Evolutionary conservation across 345 rosid genomes (phyloP).

Genomic region (Rhodomyrtus tomentosa): DNA sequence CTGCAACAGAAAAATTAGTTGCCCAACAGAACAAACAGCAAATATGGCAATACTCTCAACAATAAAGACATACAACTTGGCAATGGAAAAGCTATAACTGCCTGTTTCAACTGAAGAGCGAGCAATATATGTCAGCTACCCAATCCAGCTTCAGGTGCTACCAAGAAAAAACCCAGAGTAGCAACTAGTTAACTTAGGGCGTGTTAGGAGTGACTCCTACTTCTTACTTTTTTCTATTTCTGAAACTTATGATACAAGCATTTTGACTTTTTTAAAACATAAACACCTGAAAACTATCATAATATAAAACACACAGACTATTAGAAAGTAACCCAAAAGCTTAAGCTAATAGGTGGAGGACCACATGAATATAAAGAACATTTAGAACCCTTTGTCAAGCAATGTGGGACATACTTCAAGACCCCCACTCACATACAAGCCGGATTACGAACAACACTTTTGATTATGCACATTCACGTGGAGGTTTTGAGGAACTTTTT

Average conservation of each 20-base stretch:
- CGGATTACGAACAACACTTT: too few relatives aligned
- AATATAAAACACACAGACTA: not conserved
- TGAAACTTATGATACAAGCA: not conserved
- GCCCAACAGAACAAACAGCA: not conserved
- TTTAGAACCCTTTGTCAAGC: too few relatives aligned
- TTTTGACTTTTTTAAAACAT: not conserved
- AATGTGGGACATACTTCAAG: too few relatives aligned
- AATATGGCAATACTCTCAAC: not conserved
- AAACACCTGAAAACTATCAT: not conserved
- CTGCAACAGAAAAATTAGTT: constrained; percentile 23
- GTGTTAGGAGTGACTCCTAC: not conserved
- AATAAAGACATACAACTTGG: not conserved
- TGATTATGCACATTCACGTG: too few relatives aligned
- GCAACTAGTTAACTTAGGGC: not conserved
- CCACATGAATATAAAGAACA: too few relatives aligned
- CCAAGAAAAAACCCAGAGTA: not conserved
- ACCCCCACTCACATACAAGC: too few relatives aligned
- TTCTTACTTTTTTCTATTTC: not conserved
- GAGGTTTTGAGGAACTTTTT: too few relatives aligned
- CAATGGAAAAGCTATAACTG: not conserved
- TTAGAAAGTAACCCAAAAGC: too few relatives aligned
- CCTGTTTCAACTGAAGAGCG: not conserved
- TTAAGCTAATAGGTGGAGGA: too few relatives aligned
- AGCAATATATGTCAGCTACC: not conserved
- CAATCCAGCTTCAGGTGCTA: not conserved